Percentiles rank a stretch among this genome's conserved stretches.
phyloP scores from a whole-genome alignment of 2,329 filamentous ascomycete genomes.

The Aureobasidium leucospermi region DNA sequence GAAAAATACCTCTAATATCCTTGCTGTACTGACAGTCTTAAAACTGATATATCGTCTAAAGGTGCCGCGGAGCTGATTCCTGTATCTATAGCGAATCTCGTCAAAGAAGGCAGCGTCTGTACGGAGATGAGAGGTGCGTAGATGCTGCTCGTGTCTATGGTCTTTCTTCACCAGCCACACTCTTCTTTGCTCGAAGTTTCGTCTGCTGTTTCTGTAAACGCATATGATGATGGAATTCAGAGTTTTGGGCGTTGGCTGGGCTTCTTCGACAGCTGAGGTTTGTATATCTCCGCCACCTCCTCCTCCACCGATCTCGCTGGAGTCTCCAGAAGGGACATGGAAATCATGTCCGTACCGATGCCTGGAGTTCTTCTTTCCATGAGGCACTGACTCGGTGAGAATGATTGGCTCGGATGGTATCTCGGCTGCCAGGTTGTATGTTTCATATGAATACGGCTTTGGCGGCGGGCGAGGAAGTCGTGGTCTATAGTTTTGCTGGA shows the following conservation, averaged over 20 bases:
- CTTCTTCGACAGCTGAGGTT: background rate
- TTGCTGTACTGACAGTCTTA: conserved; percentile 2
- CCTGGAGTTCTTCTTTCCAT: background rate
- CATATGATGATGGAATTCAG: background rate
- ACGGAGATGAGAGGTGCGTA: background rate
- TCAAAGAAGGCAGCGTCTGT: background rate
- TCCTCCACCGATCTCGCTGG: background rate
- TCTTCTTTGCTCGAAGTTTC: background rate
- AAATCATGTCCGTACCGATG: background rate
- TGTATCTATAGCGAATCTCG: background rate
- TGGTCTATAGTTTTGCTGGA: background rate
- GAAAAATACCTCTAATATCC: background rate
- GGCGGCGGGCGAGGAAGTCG: background rate
- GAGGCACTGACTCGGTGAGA: no score
- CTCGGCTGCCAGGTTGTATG: no score
- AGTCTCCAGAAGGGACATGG: no score
- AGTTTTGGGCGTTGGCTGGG: background rate
- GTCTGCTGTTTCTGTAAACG: background rate
- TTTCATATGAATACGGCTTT: background rate
- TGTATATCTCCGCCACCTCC: background rate
- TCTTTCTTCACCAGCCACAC: background rate
- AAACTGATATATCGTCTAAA: background rate
- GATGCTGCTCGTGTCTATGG: background rate
- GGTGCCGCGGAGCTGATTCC: background rate
- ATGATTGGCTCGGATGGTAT: no score